Percentiles rank a stretch among this genome's conserved stretches.
Evolutionary conservation across 441 rosid species (phyloP).

Genomic region (Arabidopsis lyrata): DNA sequence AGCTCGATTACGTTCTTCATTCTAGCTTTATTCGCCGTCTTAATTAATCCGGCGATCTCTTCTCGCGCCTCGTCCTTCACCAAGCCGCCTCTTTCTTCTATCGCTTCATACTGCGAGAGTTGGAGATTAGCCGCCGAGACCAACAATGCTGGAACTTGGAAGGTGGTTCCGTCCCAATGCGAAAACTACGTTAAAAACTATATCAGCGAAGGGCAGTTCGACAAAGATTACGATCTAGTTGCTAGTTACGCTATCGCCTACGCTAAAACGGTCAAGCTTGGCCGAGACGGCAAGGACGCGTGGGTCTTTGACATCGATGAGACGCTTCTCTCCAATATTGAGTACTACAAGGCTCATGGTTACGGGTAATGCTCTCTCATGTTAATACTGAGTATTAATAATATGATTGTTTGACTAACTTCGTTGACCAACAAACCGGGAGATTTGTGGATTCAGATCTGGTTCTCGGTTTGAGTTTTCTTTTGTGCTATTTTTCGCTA

Average conservation of each 20-base stretch:
- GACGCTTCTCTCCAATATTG: conserved; percentile 76
- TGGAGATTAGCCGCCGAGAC: conserved; percentile 88
- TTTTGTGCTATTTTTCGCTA: background rate
- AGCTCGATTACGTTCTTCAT: conserved; percentile 30
- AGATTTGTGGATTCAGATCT: background rate
- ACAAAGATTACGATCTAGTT: conserved; percentile 53
- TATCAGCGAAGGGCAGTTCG: conserved; percentile 59
- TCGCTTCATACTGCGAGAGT: conserved; percentile 71
- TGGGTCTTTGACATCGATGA: conserved; percentile 95
- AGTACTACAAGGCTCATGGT: conserved; percentile 72
- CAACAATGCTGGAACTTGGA: conserved; percentile 81
- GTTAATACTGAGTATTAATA: background rate
- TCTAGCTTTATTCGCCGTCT: conserved; percentile 25
- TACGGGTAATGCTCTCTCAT: conserved; percentile 63
- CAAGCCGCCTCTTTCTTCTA: conserved; percentile 41
- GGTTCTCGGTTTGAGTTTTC: conserved; percentile 14
- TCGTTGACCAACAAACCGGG: conserved; percentile 1
- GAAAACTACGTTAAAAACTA: conserved; percentile 49
- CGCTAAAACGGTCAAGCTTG: conserved; percentile 52
- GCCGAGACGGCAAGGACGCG: conserved; percentile 70
- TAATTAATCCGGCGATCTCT: conserved; percentile 39
- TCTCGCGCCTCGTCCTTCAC: conserved; percentile 47
- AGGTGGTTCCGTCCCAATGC: conserved; percentile 62
- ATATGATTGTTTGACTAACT: conserved; percentile 7
- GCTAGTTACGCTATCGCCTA: conserved; percentile 54